A percentile compares a stretch with the other conserved stretches of the same genome.
Conservation (phyloP, 2,329 filamentous ascomycete genomes). For the Arthrobotrys entomopaga region DNA sequence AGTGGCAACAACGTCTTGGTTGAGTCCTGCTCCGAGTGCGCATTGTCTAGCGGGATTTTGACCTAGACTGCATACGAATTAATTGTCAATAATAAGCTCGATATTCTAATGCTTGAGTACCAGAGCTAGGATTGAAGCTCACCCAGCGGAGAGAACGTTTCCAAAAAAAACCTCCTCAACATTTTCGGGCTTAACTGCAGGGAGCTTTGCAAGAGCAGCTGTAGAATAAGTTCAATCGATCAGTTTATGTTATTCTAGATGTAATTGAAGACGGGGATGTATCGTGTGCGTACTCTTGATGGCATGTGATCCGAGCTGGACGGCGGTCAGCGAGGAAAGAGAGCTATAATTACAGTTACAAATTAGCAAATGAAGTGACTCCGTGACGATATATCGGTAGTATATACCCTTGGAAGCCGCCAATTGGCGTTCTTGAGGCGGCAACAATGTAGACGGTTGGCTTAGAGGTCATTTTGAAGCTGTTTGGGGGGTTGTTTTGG, state of each 20-base stretch:
- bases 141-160: conserved; percentile 97
- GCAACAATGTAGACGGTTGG: conserved; percentile 92
- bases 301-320: conserved; percentile 86
- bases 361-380: conserved; percentile 17
- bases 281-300: conserved; percentile 79
- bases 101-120: not conserved
- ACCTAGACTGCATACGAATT: conserved; percentile 73
- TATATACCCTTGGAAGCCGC: conserved; percentile 89
- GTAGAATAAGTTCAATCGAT: conserved; percentile 25
- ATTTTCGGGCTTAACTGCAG: conserved; percentile 85
- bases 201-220: conserved; percentile 84
- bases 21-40: conserved; percentile 86
- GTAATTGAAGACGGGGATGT: not conserved
- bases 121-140: conserved; percentile 61
- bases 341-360: conserved; percentile 69
- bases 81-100: conserved; percentile 49
- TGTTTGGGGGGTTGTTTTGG: conserved; percentile 5
- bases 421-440: conserved; percentile 86
- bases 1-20: conserved; percentile 81
- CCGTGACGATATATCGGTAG: not conserved
- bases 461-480: conserved; percentile 26
- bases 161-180: conserved; percentile 98
- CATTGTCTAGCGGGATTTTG: conserved; percentile 97
- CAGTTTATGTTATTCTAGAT: not conserved
- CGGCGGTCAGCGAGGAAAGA: conserved; percentile 84